Percentiles rank a stretch among this genome's conserved stretches.
These are phyloP conservation scores for Micractinium sp. DNA, from an alignment of 139 green algal genomes.

Conservation along the genomic window DNA sequence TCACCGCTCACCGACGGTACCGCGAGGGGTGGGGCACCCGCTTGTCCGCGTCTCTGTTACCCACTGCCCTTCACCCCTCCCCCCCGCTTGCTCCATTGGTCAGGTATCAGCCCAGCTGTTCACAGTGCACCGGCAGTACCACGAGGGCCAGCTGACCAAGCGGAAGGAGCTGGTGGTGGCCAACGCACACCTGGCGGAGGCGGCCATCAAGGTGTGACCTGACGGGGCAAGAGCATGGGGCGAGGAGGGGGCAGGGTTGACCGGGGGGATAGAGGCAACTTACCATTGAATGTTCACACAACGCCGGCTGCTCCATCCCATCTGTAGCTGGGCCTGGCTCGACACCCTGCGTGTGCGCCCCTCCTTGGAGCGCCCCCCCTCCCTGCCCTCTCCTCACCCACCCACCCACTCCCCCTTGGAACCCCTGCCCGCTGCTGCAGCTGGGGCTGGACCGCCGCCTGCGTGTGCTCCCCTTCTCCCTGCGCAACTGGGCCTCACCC, in stretches of 20 bases:
- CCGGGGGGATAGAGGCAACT: too few relatives aligned
- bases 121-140: constrained; percentile 25
- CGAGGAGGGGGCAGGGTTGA: too few relatives aligned
- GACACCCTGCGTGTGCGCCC: background rate
- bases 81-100: too few relatives aligned
- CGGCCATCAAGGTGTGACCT: constrained; percentile 14
- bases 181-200: constrained; percentile 41
- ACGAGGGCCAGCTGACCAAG: constrained; percentile 59
- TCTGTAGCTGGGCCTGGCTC: background rate
- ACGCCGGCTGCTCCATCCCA: background rate
- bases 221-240: too few relatives aligned
- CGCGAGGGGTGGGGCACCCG: background rate
- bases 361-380: background rate
- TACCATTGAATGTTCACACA: too few relatives aligned
- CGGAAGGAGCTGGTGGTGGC: constrained; percentile 54
- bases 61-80: background rate
- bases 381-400: background rate
- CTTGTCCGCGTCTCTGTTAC: background rate
- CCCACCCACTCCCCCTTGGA: too few relatives aligned
- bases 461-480: constrained; percentile 30
- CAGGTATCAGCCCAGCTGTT: constrained; percentile 42
- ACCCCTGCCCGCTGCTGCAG: background rate
- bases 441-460: constrained; percentile 38
- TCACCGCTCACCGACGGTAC: background rate
- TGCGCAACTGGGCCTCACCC: constrained; percentile 27